Conservation (phyloP, 2,329 filamentous ascomycete genomes). For the Penicillium fuscoglaucum region DNA sequence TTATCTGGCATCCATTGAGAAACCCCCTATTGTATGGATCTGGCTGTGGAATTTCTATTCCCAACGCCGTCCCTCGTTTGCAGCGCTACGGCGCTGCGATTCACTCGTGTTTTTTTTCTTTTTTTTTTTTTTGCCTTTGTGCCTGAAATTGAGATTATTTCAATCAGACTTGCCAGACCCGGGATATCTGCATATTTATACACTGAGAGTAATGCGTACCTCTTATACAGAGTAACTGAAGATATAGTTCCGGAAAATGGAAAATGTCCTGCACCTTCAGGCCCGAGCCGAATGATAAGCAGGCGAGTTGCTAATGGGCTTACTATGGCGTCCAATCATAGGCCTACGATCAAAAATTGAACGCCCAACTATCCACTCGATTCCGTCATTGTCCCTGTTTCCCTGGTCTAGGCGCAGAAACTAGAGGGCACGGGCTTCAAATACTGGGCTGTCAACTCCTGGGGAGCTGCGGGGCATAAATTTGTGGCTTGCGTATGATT, state of each 20-base stretch:
- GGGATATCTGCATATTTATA: neutral
- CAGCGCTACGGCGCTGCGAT: slow-evolving; percentile 17
- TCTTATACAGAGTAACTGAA: neutral
- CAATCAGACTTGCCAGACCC: neutral
- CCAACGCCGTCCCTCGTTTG: slow-evolving; percentile 12
- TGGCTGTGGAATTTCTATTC: neutral
- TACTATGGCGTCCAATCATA: neutral
- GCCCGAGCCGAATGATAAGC: neutral
- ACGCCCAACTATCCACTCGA: neutral
- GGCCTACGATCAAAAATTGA: neutral
- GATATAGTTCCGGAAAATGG: neutral
- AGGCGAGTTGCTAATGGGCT: neutral
- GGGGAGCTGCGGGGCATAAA: neutral
- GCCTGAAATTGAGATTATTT: slow-evolving; percentile 8
- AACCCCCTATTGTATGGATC: slow-evolving; percentile 11
- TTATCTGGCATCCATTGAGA: slow-evolving; percentile 4
- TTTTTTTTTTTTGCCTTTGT: slow-evolving; percentile 1
- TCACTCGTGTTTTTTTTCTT: neutral
- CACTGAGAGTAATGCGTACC: neutral
- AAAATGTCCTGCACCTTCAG: neutral
- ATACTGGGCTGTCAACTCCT: neutral
- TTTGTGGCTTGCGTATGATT: neutral
- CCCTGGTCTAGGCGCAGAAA: neutral
- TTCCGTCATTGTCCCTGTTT: neutral
- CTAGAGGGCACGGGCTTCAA: neutral